A percentile compares a stretch with the other conserved stretches of the same genome.
These are phyloP conservation scores for Beauveria caledonica DNA, from an alignment of 2,329 filamentous ascomycete genomes.

Conservation along the genomic window DNA sequence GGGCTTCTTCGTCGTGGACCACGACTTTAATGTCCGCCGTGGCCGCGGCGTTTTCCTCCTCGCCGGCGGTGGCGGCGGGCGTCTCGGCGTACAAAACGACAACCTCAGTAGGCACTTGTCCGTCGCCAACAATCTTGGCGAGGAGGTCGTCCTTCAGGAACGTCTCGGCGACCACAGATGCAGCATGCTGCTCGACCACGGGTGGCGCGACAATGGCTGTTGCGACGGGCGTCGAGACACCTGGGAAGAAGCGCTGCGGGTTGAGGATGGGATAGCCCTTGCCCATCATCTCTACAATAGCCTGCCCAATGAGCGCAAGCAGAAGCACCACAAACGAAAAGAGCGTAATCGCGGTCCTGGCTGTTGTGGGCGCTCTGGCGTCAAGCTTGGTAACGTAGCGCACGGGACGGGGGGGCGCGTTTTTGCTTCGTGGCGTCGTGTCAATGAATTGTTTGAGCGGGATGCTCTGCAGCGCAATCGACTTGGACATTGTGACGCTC, in stretches of 20 bases:
- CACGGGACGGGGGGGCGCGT: constrained; percentile 37
- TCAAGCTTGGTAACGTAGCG: constrained; percentile 64
- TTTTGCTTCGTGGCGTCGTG: constrained; percentile 26
- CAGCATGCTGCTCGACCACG: constrained; percentile 12
- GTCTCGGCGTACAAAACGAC: constrained; percentile 29
- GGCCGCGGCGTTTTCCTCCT: constrained; percentile 15
- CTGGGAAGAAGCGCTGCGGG: constrained; percentile 46
- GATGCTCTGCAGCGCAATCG: constrained; percentile 70
- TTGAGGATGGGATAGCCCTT: constrained; percentile 43
- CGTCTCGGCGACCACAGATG: constrained; percentile 10
- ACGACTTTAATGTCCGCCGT: constrained; percentile 29
- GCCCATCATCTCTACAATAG: constrained; percentile 57
- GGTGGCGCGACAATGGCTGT: constrained; percentile 19
- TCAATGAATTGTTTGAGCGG: constrained; percentile 48
- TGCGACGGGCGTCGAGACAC: background rate
- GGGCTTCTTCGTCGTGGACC: constrained; percentile 37
- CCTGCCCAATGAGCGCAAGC: constrained; percentile 54
- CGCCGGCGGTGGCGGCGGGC: constrained; percentile 12
- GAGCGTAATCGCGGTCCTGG: constrained; percentile 42
- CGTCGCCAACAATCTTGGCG: constrained; percentile 29
- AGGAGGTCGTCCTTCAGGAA: constrained; percentile 26
- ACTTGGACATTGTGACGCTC: constrained; percentile 73
- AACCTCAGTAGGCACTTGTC: constrained; percentile 27
- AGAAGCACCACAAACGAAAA: constrained; percentile 50
- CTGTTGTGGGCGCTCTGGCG: constrained; percentile 40